These are phyloP conservation scores for Paspalum notatum DNA, from an alignment of 176 grass and related monocot species.

Conservation along the genomic window DNA sequence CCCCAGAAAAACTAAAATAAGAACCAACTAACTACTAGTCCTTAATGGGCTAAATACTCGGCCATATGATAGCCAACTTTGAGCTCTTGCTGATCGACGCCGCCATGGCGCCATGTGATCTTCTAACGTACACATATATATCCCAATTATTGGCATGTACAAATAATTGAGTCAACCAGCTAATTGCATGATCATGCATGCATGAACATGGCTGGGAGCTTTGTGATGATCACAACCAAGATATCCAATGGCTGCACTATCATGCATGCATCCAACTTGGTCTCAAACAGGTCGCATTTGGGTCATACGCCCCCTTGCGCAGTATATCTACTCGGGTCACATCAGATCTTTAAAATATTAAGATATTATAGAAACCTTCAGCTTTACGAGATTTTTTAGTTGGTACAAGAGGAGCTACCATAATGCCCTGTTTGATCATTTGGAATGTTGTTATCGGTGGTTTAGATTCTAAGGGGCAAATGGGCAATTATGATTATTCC, in stretches of 20 bases:
- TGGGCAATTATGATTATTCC: constrained; percentile 31
- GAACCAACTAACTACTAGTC: constrained; percentile 22
- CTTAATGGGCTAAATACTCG: constrained; percentile 28
- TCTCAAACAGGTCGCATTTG: constrained; percentile 43
- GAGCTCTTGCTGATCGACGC: constrained; percentile 45
- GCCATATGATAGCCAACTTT: constrained; percentile 31
- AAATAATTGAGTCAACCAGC: constrained; percentile 54
- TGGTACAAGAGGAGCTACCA: constrained; percentile 33
- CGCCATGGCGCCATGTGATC: constrained; percentile 59
- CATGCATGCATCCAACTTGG: constrained; percentile 53
- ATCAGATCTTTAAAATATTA: constrained; percentile 24
- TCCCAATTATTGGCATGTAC: constrained; percentile 50
- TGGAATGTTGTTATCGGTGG: constrained; percentile 43
- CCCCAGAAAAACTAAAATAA: not conserved
- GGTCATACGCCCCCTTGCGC: constrained; percentile 26
- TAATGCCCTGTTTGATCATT: constrained; percentile 38
- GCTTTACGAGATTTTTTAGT: constrained; percentile 47
- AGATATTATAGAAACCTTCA: not conserved
- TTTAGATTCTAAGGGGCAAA: constrained; percentile 46
- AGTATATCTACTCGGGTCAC: constrained; percentile 31
- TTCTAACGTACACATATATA: constrained; percentile 26
- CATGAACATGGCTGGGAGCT: constrained; percentile 52
- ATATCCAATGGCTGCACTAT: constrained; percentile 37
- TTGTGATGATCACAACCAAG: constrained; percentile 56
- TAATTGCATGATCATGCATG: constrained; percentile 51